phyloP scores from a whole-genome alignment of 164 flowering plant species.

The Chimonanthus salicifolius region DNA sequence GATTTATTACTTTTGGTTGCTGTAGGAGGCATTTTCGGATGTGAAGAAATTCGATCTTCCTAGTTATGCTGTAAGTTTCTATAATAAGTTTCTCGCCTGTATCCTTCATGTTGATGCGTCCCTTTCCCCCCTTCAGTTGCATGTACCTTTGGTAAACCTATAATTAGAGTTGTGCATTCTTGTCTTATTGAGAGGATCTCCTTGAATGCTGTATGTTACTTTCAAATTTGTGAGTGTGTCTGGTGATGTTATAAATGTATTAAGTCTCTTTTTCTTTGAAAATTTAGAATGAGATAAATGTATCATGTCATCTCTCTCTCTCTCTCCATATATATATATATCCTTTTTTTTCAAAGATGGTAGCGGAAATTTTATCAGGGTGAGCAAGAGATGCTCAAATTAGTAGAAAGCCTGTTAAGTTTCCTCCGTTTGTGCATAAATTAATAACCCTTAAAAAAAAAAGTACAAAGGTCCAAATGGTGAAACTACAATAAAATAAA shows the following conservation, averaged over 20 bases:
- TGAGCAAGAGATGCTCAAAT: too few species aligned
- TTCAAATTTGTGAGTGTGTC: not conserved
- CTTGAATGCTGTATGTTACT: not conserved
- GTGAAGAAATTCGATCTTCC: constrained; percentile 62
- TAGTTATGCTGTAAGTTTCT: constrained; percentile 69
- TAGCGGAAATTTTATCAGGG: too few species aligned
- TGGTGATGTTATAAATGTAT: not conserved
- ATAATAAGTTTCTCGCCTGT: not conserved
- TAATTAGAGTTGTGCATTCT: not conserved
- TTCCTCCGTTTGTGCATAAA: too few species aligned
- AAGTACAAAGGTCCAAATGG: too few species aligned
- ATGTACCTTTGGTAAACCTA: not conserved
- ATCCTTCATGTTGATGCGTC: not conserved
- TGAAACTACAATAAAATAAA: too few species aligned
- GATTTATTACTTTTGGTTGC: not conserved
- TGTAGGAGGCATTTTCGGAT: constrained; percentile 37
- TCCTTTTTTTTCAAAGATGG: too few species aligned
- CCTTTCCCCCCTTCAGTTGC: not conserved
- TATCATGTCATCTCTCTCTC: too few species aligned
- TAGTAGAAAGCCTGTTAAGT: too few species aligned
- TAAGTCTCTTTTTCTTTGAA: too few species aligned
- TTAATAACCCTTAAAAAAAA: too few species aligned
- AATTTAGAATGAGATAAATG: too few species aligned
- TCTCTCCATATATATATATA: too few species aligned
- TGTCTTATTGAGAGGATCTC: not conserved